Evolutionary conservation across 2,329 filamentous ascomycete species (phyloP), one percentile per base, ranked within the genome.

Genomic region (Trichoderma endophyticum): DNA sequence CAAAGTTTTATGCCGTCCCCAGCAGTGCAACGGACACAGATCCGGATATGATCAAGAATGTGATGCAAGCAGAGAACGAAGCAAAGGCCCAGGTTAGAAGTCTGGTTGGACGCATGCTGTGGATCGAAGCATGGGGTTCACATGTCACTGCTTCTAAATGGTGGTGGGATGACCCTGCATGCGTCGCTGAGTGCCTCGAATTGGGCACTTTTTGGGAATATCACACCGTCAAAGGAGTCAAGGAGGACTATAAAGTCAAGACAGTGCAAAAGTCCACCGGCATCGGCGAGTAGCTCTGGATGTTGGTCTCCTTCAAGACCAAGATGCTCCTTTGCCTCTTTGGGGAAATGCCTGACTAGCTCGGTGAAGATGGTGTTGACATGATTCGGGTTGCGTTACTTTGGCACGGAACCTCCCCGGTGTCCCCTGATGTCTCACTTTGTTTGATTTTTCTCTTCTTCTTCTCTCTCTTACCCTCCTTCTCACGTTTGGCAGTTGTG

Each of bases 151-250:
- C 83, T 0, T 78, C 83, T 6, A 81, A 77, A 57, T 90, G 88
- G 88, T 91, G 89, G 89, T 91, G 89, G 89, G 87, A 91, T 56
- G 86, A 90, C 36, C 79, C 81, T 14, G 82, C 79, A 1, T 88
- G 87, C 71, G 79, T 89, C 2, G 82, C 85, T 54, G 89, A 91
- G 77, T 91, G 89, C 73, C 76, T 84, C 18, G 79, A 84, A 70
- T 77, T 86, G 73, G 84, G 84, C 5, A 91, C 89, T 0, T 83
- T 83, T 70, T 91, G 88, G 87, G 86, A 90, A 74, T 90, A 89
- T 75, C 84, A 84, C 66, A 79, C 88, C 24, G 86, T 90, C 71
- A 83, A 88, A 70, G 88, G 86, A 1, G 83, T 89, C 32, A 90
- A 88, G 75, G 82, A 82, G 18, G 39, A 43, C 39, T 43, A 43